These are phyloP conservation scores for Candida takata DNA, from an alignment of 805 yeast species.

Conservation along the genomic window DNA sequence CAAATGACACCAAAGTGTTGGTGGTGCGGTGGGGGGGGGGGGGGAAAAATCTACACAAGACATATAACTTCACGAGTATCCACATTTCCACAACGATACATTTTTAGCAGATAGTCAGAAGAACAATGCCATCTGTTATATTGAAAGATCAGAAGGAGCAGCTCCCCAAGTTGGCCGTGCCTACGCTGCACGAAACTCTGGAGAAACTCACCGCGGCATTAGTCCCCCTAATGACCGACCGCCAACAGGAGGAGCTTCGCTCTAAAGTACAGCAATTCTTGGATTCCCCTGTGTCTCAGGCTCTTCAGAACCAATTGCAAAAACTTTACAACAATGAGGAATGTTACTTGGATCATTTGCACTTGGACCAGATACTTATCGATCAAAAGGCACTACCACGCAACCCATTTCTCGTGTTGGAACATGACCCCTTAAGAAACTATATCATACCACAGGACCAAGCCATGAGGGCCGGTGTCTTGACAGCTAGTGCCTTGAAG, in stretches of 20 bases:
- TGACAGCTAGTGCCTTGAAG: conserved; percentile 59
- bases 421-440: conserved; percentile 63
- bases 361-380: conserved; percentile 31
- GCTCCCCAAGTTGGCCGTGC: conserved; percentile 59
- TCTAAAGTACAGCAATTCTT: conserved; percentile 39
- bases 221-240: conserved; percentile 50
- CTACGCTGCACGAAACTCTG: conserved; percentile 43
- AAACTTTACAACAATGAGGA: conserved; percentile 37
- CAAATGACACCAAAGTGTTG: no score
- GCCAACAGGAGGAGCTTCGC: conserved; percentile 34
- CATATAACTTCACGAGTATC: no score
- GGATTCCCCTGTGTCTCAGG: conserved; percentile 32
- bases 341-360: conserved; percentile 47
- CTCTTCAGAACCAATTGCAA: conserved; percentile 48
- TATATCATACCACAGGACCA: conserved; percentile 52
- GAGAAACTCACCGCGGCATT: conserved; percentile 47
- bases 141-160: conserved; percentile 2
- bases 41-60: no score
- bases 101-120: no score
- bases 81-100: no score
- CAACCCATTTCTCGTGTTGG: conserved; percentile 68
- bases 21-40: no score
- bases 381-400: conserved; percentile 52
- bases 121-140: conserved; percentile 1
- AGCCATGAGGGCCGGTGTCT: conserved; percentile 58